Evolutionary conservation across 352 stramenopile genomes (phyloP).

Genomic region (Globisporangium spinosum): DNA sequence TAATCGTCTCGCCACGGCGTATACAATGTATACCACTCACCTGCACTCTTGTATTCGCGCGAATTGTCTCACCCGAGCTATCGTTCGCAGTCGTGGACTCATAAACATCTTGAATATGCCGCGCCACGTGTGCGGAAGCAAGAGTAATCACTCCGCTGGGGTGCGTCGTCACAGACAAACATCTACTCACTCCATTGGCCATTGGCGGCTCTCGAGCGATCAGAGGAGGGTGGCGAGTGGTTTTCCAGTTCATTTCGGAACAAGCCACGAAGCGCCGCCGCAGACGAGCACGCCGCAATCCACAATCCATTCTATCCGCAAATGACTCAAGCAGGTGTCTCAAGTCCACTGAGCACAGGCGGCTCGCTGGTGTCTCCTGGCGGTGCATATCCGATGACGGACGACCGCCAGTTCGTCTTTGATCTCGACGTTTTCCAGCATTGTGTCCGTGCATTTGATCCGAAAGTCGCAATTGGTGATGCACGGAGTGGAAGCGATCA

Average conservation of each 20-base stretch:
- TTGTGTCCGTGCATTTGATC: constrained; percentile 14
- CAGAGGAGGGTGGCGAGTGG: background rate
- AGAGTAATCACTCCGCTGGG: no score
- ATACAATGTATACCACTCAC: no score
- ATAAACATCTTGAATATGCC: no score
- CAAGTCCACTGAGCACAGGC: background rate
- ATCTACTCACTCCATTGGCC: no score
- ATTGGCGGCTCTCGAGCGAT: no score
- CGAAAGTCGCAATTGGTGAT: constrained; percentile 15
- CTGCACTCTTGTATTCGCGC: no score
- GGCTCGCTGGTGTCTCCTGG: background rate
- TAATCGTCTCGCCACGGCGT: no score
- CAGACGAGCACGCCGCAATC: background rate
- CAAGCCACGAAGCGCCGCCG: background rate
- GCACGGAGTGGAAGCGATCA: background rate
- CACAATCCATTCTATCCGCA: background rate
- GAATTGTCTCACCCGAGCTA: no score
- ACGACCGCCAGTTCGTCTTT: constrained; percentile 27
- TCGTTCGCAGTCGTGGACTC: no score
- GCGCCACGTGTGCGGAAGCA: no score
- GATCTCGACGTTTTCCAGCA: constrained; percentile 47
- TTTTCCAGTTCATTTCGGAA: background rate
- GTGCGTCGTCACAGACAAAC: no score
- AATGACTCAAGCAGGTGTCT: background rate
- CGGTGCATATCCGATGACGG: background rate